Evolutionary conservation across 2,329 filamentous ascomycete species (phyloP).

Genomic region (Aspergillus eucalypticola): DNA sequence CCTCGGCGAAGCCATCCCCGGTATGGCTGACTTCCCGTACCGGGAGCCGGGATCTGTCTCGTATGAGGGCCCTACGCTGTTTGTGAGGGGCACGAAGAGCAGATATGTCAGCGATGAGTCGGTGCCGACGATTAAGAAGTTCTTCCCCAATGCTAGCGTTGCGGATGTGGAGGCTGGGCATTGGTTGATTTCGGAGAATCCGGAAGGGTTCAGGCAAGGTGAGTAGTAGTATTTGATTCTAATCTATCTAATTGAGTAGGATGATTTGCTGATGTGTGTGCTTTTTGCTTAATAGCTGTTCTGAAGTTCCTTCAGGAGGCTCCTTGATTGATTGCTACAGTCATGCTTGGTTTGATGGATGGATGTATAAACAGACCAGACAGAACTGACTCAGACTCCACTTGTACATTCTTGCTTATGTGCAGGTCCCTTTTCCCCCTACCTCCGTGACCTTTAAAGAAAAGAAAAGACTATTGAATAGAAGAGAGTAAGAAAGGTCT

Average conservation of each 20-base stretch:
- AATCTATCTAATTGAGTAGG: neutral
- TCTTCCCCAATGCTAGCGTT: conserved; percentile 44
- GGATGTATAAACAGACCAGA: neutral
- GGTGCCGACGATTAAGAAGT: conserved; percentile 42
- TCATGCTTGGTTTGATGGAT: too few species aligned
- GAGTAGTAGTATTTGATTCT: conserved; percentile 12
- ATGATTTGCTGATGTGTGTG: neutral
- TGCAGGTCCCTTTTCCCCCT: neutral
- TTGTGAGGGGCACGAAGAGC: conserved; percentile 58
- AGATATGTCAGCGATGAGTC: conserved; percentile 43
- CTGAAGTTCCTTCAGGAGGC: conserved; percentile 35
- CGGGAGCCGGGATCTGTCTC: conserved; percentile 66
- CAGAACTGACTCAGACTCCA: neutral
- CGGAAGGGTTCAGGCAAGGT: conserved; percentile 45
- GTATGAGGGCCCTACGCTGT: conserved; percentile 76
- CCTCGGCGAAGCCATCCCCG: conserved; percentile 66
- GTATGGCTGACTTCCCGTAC: conserved; percentile 88
- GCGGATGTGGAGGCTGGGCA: conserved; percentile 46
- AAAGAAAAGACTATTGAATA: neutral
- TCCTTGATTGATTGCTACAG: conserved; percentile 11
- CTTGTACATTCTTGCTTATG: neutral
- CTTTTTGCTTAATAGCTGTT: conserved; percentile 26
- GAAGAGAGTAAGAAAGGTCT: neutral
- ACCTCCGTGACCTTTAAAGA: neutral
- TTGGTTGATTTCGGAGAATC: conserved; percentile 49